A percentile compares a stretch with the other conserved stretches of the same genome.
Evolutionary conservation across 2,329 filamentous ascomycete genomes (phyloP).

Genomic region (Trichoderma sp.): DNA sequence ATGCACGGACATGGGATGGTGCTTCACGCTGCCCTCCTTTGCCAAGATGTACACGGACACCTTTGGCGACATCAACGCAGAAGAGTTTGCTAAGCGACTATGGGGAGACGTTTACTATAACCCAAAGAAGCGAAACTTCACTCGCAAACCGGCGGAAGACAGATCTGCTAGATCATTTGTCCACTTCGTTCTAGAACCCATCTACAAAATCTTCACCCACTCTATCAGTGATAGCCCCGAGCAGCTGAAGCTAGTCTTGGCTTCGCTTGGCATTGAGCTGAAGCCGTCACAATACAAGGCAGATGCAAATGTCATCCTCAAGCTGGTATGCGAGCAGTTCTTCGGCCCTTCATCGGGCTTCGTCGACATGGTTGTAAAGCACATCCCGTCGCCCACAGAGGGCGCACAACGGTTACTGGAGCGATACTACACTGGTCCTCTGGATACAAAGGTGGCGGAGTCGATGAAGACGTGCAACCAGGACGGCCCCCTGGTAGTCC

Average conservation of each 20-base stretch:
- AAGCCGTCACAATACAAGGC: constrained; percentile 92
- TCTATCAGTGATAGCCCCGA: constrained; percentile 89
- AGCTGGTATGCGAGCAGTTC: constrained; percentile 90
- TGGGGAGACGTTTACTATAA: constrained; percentile 99
- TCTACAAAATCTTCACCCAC: constrained; percentile 97
- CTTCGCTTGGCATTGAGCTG: constrained; percentile 75
- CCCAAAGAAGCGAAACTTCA: constrained; percentile 85
- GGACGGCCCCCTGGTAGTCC: constrained; percentile 87
- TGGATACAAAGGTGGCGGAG: constrained; percentile 77
- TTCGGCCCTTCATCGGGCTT: constrained; percentile 89
- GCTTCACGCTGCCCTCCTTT: constrained; percentile 91
- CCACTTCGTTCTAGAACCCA: constrained; percentile 91
- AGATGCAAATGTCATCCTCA: constrained; percentile 86
- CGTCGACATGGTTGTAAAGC: constrained; percentile 90
- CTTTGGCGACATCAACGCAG: constrained; percentile 77
- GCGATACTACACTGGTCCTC: constrained; percentile 86
- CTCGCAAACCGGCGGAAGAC: constrained; percentile 80
- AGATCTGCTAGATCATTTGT: constrained; percentile 84
- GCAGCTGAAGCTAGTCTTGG: constrained; percentile 77
- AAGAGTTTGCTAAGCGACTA: constrained; percentile 80
- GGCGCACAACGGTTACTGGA: constrained; percentile 76
- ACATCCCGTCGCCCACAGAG: constrained; percentile 83
- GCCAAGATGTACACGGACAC: constrained; percentile 94
- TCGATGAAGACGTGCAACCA: constrained; percentile 83
- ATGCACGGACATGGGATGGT: constrained; percentile 92